These are phyloP conservation scores for Selenicereus undatus DNA, from an alignment of 148 eudicot species.

Conservation along the genomic window DNA sequence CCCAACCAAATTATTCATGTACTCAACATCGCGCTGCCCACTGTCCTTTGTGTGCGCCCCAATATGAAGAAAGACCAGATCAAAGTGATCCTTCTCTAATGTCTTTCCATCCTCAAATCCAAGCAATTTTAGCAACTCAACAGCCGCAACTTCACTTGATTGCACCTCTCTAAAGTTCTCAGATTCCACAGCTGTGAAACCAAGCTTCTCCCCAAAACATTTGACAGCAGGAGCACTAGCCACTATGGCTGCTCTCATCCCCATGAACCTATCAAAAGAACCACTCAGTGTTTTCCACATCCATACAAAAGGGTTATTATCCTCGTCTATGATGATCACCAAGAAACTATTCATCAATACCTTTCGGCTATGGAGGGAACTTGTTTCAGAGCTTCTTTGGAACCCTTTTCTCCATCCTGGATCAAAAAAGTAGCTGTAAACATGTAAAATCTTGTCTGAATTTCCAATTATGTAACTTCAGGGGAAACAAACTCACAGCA, in stretches of 20 bases:
- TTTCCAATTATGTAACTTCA: not conserved
- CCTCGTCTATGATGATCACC: not conserved
- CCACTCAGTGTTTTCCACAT: slow-evolving; percentile 4
- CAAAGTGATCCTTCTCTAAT: slow-evolving; percentile 51
- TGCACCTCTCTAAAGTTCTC: slow-evolving; percentile 33
- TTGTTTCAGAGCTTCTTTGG: slow-evolving; percentile 26
- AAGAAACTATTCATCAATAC: slow-evolving; percentile 22
- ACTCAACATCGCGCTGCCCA: slow-evolving; percentile 35
- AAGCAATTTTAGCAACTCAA: slow-evolving; percentile 61
- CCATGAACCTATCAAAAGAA: slow-evolving; percentile 69
- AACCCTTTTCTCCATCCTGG: slow-evolving; percentile 35
- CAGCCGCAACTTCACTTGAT: slow-evolving; percentile 30
- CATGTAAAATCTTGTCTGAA: slow-evolving; percentile 11
- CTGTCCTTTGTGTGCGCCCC: slow-evolving; percentile 33
- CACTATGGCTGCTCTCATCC: slow-evolving; percentile 75
- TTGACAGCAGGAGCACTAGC: slow-evolving; percentile 45
- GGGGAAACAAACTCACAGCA: slow-evolving; percentile 29
- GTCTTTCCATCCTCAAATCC: slow-evolving; percentile 74
- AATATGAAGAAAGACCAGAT: slow-evolving; percentile 73
- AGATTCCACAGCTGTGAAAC: slow-evolving; percentile 43
- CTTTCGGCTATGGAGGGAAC: slow-evolving; percentile 58
- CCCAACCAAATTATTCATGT: slow-evolving; percentile 57
- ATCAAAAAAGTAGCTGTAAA: slow-evolving; percentile 10
- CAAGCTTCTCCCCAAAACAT: slow-evolving; percentile 57
- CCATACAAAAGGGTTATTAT: not conserved